Evolutionary conservation across 371 early-diverging fungal species (phyloP), one percentile per base, ranked within the genome.

Genomic region (Circinella umbellata): DNA sequence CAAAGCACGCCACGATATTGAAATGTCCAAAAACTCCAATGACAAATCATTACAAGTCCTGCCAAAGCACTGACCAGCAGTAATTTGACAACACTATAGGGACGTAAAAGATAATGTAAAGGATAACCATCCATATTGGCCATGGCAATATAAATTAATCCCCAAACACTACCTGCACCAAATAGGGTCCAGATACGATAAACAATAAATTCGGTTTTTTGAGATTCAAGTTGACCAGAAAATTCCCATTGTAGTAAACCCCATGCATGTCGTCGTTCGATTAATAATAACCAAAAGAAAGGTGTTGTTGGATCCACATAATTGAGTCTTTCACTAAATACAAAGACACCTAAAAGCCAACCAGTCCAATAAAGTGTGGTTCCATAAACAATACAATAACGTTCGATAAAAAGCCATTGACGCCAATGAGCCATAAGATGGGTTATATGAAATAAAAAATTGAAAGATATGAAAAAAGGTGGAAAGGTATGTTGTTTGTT

Each of bases 11-110:
- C 90, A 42, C 87, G 84, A 73, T 87, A 88, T 66, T 88, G 89
- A 55, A 88, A 90, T 0, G 89, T 89, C 90, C 90, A 90, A 64
- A 90, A 90, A 27, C 88, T 87, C 89, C 89, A 90, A 71, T 85
- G 88, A 61, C 81, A 77, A 62, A 87, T 80, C 85, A 90, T 80
- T 61, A 84, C 75, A 13, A 83, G 49, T 10, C 90, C 90, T 70
- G 86, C 87, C 8, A 81, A 66, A 27, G 86, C 67, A 70, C 88
- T 88, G 55, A 86, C 80, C 77, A 78, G 76, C 61, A 73, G 80
- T 67, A 80, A 70, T 69, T 71, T 83, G 64, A 72, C 70, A 62
- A 85, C 84, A 73, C 73, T 81, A n/a, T 51, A 57, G 34, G 35
- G 57, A 57, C 57, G 57, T n/a, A 77, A 69, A 46, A 88, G 59